Conservation (phyloP, 148 eudicot species). For the Chenopodium quinoa region DNA sequence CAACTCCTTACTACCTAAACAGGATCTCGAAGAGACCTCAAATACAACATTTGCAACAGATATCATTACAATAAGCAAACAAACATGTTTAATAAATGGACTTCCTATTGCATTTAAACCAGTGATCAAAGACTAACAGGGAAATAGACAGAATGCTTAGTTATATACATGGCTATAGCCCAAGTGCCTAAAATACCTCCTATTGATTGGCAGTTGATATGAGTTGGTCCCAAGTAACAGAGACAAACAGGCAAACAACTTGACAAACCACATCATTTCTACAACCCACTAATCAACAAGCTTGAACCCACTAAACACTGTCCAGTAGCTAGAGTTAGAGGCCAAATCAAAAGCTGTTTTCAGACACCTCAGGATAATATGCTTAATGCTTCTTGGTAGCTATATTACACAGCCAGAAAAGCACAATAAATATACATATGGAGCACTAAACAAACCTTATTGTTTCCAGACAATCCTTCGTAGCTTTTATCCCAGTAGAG, state of each 20-base stretch:
- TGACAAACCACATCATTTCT: too few species aligned
- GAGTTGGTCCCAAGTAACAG: neutral
- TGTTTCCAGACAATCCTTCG: constrained; percentile 65
- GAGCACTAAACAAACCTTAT: constrained; percentile 40
- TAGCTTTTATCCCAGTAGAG: constrained; percentile 42
- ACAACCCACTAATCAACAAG: neutral
- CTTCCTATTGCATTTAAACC: neutral
- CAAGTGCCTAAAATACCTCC: neutral
- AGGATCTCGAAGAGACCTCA: too few species aligned
- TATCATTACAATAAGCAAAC: neutral
- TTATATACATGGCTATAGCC: neutral
- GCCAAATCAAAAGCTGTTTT: neutral
- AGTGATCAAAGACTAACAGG: neutral
- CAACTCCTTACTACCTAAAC: too few species aligned
- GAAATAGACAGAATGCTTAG: neutral
- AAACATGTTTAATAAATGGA: neutral
- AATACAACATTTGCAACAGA: neutral
- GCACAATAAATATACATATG: neutral
- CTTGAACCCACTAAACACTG: neutral
- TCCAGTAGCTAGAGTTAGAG: neutral
- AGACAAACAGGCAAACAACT: too few species aligned
- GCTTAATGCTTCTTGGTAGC: too few species aligned
- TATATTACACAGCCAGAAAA: neutral
- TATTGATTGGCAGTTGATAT: neutral
- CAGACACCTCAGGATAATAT: too few species aligned